These are phyloP conservation scores for Hypoxylon sp. DNA, from an alignment of 2,329 filamentous ascomycete genomes.

Conservation along the genomic window DNA sequence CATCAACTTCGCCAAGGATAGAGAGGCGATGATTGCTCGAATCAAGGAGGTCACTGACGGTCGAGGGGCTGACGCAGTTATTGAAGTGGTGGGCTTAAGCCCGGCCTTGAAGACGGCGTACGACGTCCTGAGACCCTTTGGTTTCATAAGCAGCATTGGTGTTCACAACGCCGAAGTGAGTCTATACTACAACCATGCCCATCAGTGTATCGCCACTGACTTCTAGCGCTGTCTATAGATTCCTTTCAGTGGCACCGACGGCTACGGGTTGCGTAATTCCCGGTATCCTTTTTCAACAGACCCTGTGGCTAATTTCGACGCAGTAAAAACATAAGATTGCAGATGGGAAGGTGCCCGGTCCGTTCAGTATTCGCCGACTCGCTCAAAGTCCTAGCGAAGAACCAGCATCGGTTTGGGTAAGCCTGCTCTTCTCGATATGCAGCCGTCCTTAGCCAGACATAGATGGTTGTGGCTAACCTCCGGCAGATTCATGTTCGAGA, in stretches of 20 bases:
- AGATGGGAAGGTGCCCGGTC: slow-evolving; percentile 81
- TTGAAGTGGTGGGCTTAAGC: slow-evolving; percentile 78
- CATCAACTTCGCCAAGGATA: slow-evolving; percentile 77
- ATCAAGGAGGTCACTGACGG: slow-evolving; percentile 80
- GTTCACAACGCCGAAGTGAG: slow-evolving; percentile 76
- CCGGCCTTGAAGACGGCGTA: slow-evolving; percentile 74
- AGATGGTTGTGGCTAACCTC: slow-evolving; percentile 21
- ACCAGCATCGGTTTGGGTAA: slow-evolving; percentile 72
- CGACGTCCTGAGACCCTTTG: slow-evolving; percentile 75
- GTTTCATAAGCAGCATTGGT: slow-evolving; percentile 76
- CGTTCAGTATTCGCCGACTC: slow-evolving; percentile 73
- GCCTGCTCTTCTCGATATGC: slow-evolving; percentile 38
- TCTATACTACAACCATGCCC: not conserved
- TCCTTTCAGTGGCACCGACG: slow-evolving; percentile 71
- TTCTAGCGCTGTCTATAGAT: slow-evolving; percentile 60
- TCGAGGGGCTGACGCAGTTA: slow-evolving; percentile 83
- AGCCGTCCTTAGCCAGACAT: not conserved
- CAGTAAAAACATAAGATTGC: slow-evolving; percentile 74
- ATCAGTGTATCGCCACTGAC: slow-evolving; percentile 34
- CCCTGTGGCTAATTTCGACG: slow-evolving; percentile 39
- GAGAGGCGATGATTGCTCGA: slow-evolving; percentile 69
- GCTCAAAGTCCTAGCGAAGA: slow-evolving; percentile 69
- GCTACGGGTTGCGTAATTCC: slow-evolving; percentile 56
- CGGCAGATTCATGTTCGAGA: slow-evolving; percentile 74
- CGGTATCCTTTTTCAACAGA: not conserved